phyloP scores from a whole-genome alignment of 2,329 filamentous ascomycete genomes.

The Arthrinium phaeospermum region DNA sequence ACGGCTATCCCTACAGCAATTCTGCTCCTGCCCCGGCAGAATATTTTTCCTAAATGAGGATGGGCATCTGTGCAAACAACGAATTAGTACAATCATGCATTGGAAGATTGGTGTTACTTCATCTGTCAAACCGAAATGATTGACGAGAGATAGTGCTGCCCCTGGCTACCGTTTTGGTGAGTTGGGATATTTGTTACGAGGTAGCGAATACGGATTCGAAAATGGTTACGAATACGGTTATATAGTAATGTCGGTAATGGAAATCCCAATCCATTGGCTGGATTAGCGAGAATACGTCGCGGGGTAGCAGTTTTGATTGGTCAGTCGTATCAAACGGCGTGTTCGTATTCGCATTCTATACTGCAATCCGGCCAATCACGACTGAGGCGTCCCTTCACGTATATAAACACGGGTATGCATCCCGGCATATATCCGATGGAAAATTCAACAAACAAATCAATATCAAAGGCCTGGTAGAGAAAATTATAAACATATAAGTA shows the following conservation, averaged over 20 bases:
- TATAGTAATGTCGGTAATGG: not conserved
- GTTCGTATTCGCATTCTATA: constrained; percentile 12
- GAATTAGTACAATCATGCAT: too few relatives aligned
- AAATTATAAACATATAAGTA: not conserved
- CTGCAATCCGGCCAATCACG: not conserved
- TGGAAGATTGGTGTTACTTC: too few relatives aligned
- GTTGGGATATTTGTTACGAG: not conserved
- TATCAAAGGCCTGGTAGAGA: not conserved
- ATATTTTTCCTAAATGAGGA: too few relatives aligned
- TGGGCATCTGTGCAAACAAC: too few relatives aligned
- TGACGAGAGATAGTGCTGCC: not conserved
- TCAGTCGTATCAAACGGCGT: not conserved
- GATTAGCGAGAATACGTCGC: not conserved
- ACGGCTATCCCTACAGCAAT: too few relatives aligned
- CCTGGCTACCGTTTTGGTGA: not conserved
- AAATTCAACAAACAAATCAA: not conserved
- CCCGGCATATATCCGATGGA: too few relatives aligned
- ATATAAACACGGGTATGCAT: not conserved
- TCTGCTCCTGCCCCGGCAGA: too few relatives aligned
- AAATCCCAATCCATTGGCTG: not conserved
- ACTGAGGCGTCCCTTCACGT: not conserved
- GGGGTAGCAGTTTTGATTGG: not conserved
- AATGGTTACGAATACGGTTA: not conserved
- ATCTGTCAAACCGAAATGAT: not conserved
- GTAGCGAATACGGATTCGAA: not conserved